These are phyloP conservation scores for Fusarium sp. DNA, from an alignment of 2,329 filamentous ascomycete species.

Conservation along the genomic window DNA sequence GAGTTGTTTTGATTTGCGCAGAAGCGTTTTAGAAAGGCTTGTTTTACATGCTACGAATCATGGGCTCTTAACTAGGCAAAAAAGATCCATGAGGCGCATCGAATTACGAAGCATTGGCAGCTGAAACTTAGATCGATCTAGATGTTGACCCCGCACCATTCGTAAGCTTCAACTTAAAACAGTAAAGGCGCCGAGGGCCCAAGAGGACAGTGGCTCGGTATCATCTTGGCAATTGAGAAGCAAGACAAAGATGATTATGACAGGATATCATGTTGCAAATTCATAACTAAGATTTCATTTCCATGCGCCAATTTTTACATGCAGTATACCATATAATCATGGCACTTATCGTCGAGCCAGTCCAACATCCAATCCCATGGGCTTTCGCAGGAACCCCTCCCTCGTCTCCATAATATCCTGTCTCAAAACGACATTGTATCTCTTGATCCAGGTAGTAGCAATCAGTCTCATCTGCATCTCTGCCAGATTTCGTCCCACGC, in stretches of 20 bases:
- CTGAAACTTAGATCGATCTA: neutral
- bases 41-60: neutral
- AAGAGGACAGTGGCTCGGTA: no score
- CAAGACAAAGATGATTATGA: no score
- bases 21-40: neutral
- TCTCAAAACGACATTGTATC: constrained; percentile 63
- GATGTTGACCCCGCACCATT: neutral
- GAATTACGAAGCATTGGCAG: neutral
- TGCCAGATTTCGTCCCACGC: constrained; percentile 84
- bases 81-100: neutral
- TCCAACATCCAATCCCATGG: constrained; percentile 69
- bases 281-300: neutral
- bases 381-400: constrained; percentile 87
- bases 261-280: no score
- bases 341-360: constrained; percentile 18
- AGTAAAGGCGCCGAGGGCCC: no score
- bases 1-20: neutral
- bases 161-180: neutral
- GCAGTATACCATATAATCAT: neutral
- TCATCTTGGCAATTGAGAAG: no score
- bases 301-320: neutral
- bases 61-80: neutral
- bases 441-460: constrained; percentile 72
- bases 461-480: constrained; percentile 91
- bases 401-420: constrained; percentile 78